A percentile compares a stretch with the other conserved stretches of the same genome.
phyloP scores from a whole-genome alignment of 129 eudicot species.

The Centella asiatica region DNA sequence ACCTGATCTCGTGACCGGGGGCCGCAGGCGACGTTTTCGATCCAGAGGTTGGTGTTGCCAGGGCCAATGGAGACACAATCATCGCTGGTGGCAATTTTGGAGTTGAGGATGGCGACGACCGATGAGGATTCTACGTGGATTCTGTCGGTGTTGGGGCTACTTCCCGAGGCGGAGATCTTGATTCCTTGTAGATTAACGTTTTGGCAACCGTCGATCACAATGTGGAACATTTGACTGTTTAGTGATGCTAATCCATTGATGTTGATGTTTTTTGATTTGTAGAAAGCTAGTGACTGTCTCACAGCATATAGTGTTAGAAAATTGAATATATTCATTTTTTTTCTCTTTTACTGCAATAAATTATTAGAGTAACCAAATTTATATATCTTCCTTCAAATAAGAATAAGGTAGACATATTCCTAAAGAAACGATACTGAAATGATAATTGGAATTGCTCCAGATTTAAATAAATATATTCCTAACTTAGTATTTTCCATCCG shows the following conservation, averaged over 20 bases:
- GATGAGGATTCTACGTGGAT: background rate
- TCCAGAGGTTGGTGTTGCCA: background rate
- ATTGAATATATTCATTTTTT: background rate
- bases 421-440: too few species aligned
- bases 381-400: too few species aligned
- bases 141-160: constrained; percentile 5
- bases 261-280: background rate
- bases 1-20: constrained; percentile 6
- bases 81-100: background rate
- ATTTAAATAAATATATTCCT: too few species aligned
- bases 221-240: constrained; percentile 6
- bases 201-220: background rate
- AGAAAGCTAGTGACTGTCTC: background rate
- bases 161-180: background rate
- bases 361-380: too few species aligned
- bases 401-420: too few species aligned
- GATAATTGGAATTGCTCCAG: too few species aligned
- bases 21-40: background rate
- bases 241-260: background rate
- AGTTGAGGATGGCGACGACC: constrained; percentile 2
- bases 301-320: background rate
- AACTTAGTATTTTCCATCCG: too few species aligned
- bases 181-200: constrained; percentile 1
- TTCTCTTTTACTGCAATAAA: too few species aligned
- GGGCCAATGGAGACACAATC: constrained; percentile 4